Evolutionary conservation across 371 early-diverging fungal genomes (phyloP), one percentile per base, ranked within the genome.

Genomic region (Zancudomyces culisetae): DNA sequence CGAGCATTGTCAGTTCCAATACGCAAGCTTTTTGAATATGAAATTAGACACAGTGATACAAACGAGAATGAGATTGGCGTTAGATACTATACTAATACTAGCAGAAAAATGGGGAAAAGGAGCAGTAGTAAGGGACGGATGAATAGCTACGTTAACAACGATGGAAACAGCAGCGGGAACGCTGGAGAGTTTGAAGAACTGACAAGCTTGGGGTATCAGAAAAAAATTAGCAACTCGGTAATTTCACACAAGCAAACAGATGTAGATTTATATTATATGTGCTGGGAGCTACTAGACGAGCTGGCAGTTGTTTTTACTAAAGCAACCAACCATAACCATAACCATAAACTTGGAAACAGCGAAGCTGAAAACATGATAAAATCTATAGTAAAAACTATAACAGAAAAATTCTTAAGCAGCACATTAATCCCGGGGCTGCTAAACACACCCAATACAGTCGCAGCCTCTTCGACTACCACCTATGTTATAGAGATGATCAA

Each of bases 281-380:
- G 64, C 46, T 67, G 68, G 68, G 68, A 67, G 54, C 57, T 67
- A 28, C 42, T 67, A 1, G 68, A 67, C 53, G 68, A 67, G 46
- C n/a, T 67, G 0, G 49, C 60, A 2, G 28, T 49, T 12, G 51
- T 51, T 1, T n/a, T n/a, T n/a, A n/a, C n/a, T n/a, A n/a, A n/a
- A n/a, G n/a, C n/a, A n/a, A n/a, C n/a, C n/a, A n/a, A n/a, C n/a
- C n/a, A n/a, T n/a, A 10, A 6, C 6, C 6, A 27, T 6, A 45
- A 45, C 45, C 6, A 45, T 45, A 10, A 10, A 18, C 10, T 10
- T 4, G 15, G 6, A 10, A 6, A 45, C 10, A 27, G 26, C 28
- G 28, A 45, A 18, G 15, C 35, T 35, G 10, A 15, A 45, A 18
- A 10, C 8, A 10, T 45, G 30, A 24, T 42, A 35, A 45, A 24